Evolutionary conservation across 2,329 filamentous ascomycete genomes (phyloP).

Genomic region (Venturia pyrina): DNA sequence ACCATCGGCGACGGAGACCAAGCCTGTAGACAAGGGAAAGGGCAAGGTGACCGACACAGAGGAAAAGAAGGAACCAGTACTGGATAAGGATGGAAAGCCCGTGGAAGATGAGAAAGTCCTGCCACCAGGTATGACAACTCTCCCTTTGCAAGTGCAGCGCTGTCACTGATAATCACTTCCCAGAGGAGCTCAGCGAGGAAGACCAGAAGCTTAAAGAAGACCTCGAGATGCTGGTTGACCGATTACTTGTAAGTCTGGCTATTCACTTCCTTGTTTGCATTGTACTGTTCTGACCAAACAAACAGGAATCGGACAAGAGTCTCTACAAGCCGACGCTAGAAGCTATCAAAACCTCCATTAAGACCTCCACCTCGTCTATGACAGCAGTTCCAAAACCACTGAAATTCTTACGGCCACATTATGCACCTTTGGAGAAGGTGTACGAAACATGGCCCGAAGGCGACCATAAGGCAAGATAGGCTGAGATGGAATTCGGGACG

Average conservation of each 20-base stretch:
- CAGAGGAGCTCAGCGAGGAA: constrained; percentile 92
- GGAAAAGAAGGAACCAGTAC: constrained; percentile 49
- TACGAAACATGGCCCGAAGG: constrained; percentile 84
- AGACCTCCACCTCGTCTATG: constrained; percentile 98
- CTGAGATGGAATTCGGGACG: not conserved
- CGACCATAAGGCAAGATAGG: constrained; percentile 61
- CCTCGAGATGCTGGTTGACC: constrained; percentile 94
- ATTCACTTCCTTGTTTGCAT: constrained; percentile 10
- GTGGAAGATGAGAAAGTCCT: constrained; percentile 69
- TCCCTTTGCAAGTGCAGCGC: constrained; percentile 22
- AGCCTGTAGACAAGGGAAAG: constrained; percentile 88
- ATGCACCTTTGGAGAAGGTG: constrained; percentile 74
- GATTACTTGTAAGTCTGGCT: constrained; percentile 58
- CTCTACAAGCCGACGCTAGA: constrained; percentile 90
- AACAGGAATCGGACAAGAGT: constrained; percentile 70
- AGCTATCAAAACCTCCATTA: constrained; percentile 96
- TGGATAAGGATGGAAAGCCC: constrained; percentile 63
- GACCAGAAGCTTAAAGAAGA: constrained; percentile 97
- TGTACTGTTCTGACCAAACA: constrained; percentile 15
- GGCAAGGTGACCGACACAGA: constrained; percentile 71
- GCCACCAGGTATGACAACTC: constrained; percentile 42
- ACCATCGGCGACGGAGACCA: constrained; percentile 81
- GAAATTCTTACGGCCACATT: constrained; percentile 95
- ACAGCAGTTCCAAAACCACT: constrained; percentile 96
- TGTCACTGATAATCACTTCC: constrained; percentile 23